Conservation (phyloP, 495 filamentous ascomycete species). For the Penicillium mononematosum region DNA sequence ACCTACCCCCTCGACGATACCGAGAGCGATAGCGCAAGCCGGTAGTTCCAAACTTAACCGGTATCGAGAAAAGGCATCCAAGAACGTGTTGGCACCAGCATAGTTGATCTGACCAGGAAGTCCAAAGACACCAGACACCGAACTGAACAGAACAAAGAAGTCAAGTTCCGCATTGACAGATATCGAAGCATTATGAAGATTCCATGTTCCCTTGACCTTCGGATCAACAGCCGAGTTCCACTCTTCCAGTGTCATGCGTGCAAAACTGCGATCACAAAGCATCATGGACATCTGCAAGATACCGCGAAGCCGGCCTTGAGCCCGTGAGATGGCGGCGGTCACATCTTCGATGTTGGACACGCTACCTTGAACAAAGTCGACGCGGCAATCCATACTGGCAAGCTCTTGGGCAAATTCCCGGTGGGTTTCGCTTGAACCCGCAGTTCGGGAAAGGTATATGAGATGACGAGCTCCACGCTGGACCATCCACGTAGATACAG, state of each 20-base stretch:
- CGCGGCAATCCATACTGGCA: slow-evolving; percentile 22
- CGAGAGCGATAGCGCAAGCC: slow-evolving; percentile 31
- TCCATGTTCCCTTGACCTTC: slow-evolving; percentile 50
- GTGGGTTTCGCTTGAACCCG: slow-evolving; percentile 11
- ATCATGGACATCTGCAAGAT: slow-evolving; percentile 41
- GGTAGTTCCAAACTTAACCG: slow-evolving; percentile 27
- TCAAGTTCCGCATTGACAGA: slow-evolving; percentile 37
- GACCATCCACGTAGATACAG: neutral
- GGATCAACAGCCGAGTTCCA: slow-evolving; percentile 37
- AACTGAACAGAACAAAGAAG: slow-evolving; percentile 51
- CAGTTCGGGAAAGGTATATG: slow-evolving; percentile 42
- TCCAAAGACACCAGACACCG: slow-evolving; percentile 36
- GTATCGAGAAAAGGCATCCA: slow-evolving; percentile 38
- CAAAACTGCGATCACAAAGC: slow-evolving; percentile 29
- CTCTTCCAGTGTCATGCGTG: slow-evolving; percentile 42
- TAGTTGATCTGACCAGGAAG: slow-evolving; percentile 34
- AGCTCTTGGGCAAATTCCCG: slow-evolving; percentile 41
- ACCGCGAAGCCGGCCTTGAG: slow-evolving; percentile 25
- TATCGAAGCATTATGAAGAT: slow-evolving; percentile 52
- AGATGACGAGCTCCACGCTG: slow-evolving; percentile 36
- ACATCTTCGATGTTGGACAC: slow-evolving; percentile 23
- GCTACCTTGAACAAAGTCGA: slow-evolving; percentile 22
- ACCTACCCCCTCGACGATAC: slow-evolving; percentile 37
- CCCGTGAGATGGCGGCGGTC: slow-evolving; percentile 8
- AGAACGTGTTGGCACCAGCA: slow-evolving; percentile 34